phyloP scores from a whole-genome alignment of 2,329 filamentous ascomycete genomes.

The Botrytis byssoidea region DNA sequence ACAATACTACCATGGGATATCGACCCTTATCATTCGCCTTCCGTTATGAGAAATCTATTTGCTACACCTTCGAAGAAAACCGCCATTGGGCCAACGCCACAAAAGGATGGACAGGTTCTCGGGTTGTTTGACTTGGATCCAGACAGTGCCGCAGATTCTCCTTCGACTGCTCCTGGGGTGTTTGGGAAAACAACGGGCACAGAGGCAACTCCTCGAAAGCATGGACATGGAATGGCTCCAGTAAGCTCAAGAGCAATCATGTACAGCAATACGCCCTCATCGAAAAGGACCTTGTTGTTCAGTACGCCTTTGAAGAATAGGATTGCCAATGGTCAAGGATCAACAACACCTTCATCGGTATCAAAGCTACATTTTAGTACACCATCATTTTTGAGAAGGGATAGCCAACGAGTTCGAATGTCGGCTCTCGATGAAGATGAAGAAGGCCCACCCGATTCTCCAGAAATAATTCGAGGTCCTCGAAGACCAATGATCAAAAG shows the following conservation, averaged over 20 bases:
- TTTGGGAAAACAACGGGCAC: slow-evolving; percentile 28
- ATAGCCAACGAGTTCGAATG: slow-evolving; percentile 45
- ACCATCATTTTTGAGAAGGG: slow-evolving; percentile 65
- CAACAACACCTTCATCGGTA: slow-evolving; percentile 49
- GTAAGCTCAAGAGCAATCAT: slow-evolving; percentile 20
- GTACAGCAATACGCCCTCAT: slow-evolving; percentile 45
- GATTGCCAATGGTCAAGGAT: slow-evolving; percentile 41
- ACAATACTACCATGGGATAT: slow-evolving; percentile 40
- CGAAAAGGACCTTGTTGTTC: slow-evolving; percentile 62
- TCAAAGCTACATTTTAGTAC: slow-evolving; percentile 64
- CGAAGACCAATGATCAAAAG: slow-evolving; percentile 64
- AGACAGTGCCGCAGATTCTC: slow-evolving; percentile 47
- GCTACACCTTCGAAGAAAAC: slow-evolving; percentile 55
- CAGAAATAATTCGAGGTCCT: slow-evolving; percentile 49
- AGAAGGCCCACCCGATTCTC: slow-evolving; percentile 49
- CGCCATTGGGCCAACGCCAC: slow-evolving; percentile 74
- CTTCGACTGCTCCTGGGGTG: slow-evolving; percentile 17
- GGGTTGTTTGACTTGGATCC: slow-evolving; percentile 72
- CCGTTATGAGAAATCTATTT: slow-evolving; percentile 57
- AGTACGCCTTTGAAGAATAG: slow-evolving; percentile 61
- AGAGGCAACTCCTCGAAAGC: slow-evolving; percentile 43
- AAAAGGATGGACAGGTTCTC: slow-evolving; percentile 73
- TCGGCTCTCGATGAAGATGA: slow-evolving; percentile 57
- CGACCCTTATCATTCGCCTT: slow-evolving; percentile 54
- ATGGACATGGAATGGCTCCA: not conserved